Evolutionary conservation across 1,284 basidiomycete genomes (phyloP).

Genomic region (Ceratobasidium sp.): DNA sequence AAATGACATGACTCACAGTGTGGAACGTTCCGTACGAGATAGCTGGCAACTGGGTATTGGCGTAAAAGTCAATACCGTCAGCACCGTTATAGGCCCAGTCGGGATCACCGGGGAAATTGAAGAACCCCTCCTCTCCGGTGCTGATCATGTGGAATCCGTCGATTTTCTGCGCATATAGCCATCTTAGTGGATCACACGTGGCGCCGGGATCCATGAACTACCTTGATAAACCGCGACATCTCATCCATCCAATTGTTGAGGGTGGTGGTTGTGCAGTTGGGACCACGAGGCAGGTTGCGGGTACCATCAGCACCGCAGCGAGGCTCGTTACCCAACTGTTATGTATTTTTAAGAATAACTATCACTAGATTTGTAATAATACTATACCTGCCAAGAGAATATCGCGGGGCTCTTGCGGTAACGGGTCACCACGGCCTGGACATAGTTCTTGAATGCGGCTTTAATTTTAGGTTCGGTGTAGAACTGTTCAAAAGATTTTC

Average conservation of each 20-base stretch:
- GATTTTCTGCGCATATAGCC: conserved; percentile 24
- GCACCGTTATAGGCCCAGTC: conserved; percentile 41
- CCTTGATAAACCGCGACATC: conserved; percentile 41
- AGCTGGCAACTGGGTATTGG: conserved; percentile 26
- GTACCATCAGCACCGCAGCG: conserved; percentile 40
- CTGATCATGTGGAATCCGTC: conserved; percentile 38
- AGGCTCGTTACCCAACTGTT: conserved; percentile 40
- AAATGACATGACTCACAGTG: conserved; percentile 6
- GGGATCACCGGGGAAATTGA: conserved; percentile 36
- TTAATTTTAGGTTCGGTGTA: conserved; percentile 41
- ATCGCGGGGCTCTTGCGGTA: conserved; percentile 41
- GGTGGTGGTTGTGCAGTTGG: conserved; percentile 37
- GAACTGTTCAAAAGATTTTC: conserved; percentile 7
- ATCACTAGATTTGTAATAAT: neutral
- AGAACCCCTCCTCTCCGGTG: conserved; percentile 40
- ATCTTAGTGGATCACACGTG: neutral
- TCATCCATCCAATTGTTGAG: conserved; percentile 38
- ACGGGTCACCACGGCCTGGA: conserved; percentile 46
- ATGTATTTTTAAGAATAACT: neutral
- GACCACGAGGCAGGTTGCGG: conserved; percentile 40
- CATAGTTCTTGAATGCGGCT: conserved; percentile 44
- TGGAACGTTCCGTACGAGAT: conserved; percentile 42
- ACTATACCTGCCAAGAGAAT: conserved; percentile 40
- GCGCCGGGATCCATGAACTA: neutral
- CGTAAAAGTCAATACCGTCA: conserved; percentile 40